phyloP scores from a whole-genome alignment of 2,329 filamentous ascomycete species.

The Aspergillus niger region DNA sequence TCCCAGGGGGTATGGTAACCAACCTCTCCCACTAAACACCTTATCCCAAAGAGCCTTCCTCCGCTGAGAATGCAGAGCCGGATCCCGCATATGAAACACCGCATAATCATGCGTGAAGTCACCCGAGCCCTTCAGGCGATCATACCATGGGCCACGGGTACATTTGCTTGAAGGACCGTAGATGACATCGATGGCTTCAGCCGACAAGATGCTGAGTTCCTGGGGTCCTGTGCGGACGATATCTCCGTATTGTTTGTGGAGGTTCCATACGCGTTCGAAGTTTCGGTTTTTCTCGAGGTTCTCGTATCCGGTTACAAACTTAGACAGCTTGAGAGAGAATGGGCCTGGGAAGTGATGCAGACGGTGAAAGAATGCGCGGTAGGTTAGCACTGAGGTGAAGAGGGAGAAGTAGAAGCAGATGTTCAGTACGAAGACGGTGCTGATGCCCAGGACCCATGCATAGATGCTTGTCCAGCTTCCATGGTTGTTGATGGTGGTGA shows the following conservation, averaged over 20 bases:
- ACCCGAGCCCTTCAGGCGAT: neutral
- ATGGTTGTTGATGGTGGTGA: neutral
- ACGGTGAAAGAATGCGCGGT: neutral
- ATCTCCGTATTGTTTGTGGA: neutral
- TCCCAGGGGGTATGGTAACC: neutral
- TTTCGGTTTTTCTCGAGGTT: neutral
- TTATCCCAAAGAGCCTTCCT: constrained; percentile 7
- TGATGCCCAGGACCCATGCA: neutral
- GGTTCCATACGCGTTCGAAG: constrained; percentile 3
- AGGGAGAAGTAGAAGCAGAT: neutral
- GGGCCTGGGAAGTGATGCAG: neutral
- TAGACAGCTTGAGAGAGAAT: neutral
- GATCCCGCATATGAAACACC: neutral
- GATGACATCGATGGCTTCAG: neutral
- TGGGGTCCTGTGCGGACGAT: neutral
- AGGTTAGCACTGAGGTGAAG: neutral
- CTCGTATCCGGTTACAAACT: neutral
- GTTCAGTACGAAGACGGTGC: neutral
- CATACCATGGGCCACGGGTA: constrained; percentile 2
- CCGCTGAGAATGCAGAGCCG: neutral
- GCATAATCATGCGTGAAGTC: constrained; percentile 2
- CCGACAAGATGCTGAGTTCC: constrained; percentile 1
- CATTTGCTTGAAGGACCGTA: neutral
- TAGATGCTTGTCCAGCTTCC: neutral
- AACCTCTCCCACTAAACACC: neutral